A percentile compares a stretch with the other conserved stretches of the same genome.
These are phyloP conservation scores for Colletotrichum ledebouriae DNA, from an alignment of 2,329 filamentous ascomycete genomes.

Conservation along the genomic window DNA sequence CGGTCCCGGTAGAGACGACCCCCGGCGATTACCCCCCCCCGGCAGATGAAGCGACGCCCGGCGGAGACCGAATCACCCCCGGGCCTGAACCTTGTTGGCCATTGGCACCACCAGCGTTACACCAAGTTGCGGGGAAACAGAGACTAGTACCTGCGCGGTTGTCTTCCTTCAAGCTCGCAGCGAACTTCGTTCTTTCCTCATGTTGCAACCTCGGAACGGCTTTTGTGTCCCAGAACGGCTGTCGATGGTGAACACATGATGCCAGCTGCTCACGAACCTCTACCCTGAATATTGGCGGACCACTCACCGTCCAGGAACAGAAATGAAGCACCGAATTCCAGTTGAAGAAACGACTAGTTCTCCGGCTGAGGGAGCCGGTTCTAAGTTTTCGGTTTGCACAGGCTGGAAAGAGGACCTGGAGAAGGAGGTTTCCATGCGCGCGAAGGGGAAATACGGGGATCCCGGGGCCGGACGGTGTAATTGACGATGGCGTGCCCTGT, in stretches of 20 bases:
- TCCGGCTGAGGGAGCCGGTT: slow-evolving; percentile 21
- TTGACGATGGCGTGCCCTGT: neutral
- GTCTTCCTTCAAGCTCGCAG: neutral
- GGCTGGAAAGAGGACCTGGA: slow-evolving; percentile 7
- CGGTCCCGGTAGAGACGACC: slow-evolving; percentile 13
- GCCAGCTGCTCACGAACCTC: neutral
- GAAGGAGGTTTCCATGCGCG: neutral
- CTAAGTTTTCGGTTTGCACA: neutral
- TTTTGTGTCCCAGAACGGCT: slow-evolving; percentile 16
- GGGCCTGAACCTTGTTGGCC: neutral
- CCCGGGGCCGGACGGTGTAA: slow-evolving; percentile 22
- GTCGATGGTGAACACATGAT: slow-evolving; percentile 17
- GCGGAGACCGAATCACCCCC: slow-evolving; percentile 4
- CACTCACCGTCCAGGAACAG: slow-evolving; percentile 7
- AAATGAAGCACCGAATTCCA: slow-evolving; percentile 1
- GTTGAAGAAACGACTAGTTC: slow-evolving; percentile 35
- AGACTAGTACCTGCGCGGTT: neutral
- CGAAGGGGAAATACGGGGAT: slow-evolving; percentile 16
- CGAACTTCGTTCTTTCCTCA: neutral
- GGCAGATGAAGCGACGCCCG: slow-evolving; percentile 40
- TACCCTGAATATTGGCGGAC: slow-evolving; percentile 10
- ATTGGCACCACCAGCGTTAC: slow-evolving; percentile 10
- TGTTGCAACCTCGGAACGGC: slow-evolving; percentile 24
- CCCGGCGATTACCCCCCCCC: slow-evolving; percentile 4
- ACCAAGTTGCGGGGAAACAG: slow-evolving; percentile 19